A percentile compares a stretch with the other conserved stretches of the same genome.
Evolutionary conservation across 2,329 filamentous ascomycete genomes (phyloP).

Genomic region (Colletotrichum agaves): DNA sequence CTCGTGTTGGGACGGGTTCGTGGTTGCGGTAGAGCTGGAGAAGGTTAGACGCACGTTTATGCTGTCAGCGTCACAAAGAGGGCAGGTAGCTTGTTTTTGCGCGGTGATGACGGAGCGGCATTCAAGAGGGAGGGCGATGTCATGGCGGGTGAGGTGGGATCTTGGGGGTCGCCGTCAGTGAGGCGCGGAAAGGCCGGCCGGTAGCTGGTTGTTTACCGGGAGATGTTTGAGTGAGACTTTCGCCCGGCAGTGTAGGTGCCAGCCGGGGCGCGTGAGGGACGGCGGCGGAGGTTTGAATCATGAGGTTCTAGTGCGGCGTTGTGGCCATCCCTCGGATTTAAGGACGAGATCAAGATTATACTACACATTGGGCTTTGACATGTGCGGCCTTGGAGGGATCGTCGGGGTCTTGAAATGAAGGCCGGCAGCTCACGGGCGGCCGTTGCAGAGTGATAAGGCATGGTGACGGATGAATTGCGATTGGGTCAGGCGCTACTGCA

Average conservation of each 20-base stretch:
- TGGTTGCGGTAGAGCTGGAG: background rate
- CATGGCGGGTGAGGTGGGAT: background rate
- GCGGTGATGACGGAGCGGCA: background rate
- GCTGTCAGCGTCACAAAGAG: background rate
- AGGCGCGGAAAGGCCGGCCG: constrained; percentile 26
- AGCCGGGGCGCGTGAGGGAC: background rate
- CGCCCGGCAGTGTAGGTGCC: constrained; percentile 10
- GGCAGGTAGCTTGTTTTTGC: background rate
- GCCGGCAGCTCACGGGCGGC: background rate
- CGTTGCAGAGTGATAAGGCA: constrained; percentile 1
- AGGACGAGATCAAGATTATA: background rate
- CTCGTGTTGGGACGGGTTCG: background rate
- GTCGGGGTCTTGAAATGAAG: background rate
- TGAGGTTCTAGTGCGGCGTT: constrained; percentile 1
- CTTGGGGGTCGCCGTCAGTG: constrained; percentile 23
- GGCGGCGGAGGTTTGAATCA: background rate
- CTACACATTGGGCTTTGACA: constrained; percentile 1
- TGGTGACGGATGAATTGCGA: background rate
- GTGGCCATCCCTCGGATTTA: background rate
- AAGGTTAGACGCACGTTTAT: background rate
- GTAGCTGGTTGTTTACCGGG: constrained; percentile 8
- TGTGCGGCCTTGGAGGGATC: constrained; percentile 1
- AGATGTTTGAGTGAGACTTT: constrained; percentile 11
- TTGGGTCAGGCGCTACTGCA: background rate
- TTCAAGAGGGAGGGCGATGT: background rate